Base-by-base conservation (phyloP, 176 grass and related monocot species). In the Alopecurus myosuroides region DNA sequence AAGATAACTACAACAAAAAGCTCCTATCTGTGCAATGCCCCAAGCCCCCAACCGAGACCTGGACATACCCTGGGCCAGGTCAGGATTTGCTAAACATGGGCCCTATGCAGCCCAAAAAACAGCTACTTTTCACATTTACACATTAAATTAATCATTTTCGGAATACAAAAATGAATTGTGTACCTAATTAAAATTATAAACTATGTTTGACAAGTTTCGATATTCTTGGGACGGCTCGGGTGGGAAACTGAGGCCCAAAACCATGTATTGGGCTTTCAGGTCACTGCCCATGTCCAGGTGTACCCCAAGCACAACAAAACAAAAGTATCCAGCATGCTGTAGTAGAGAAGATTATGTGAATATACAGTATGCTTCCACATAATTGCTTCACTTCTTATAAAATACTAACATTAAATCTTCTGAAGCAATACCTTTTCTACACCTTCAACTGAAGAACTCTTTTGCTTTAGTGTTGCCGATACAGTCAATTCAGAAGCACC, bases 401-500 rank as follows among this genome's bases (percentile, higher is more conserved):
- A 69, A 48, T 44, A 28, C 7, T 49, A 52, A 63, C 28, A 85
- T 36, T 49, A 70, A 68, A 36, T 70, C 26, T 58, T 78, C 14
- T 28, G 22, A 61, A 69, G 37, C 22, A 60, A 74, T 87, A 99
- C 97, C 97, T 99, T 99, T 81, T 99, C 97, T 46, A 96, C 89
- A 12, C 97, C 97, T 91, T 99, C 93, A 89, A 99, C 86, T 34
- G 90, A 96, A 84, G 93, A 96, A 83, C 97, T 96, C 53, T 92
- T 96, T 83, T 99, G 91, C 51, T 96, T 99, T 58, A 99, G 50
- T 64, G 88, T 85, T 88, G 93, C 97, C 6, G 97, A 99, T 76
- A 96, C 91, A 78, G 97, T 96, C 79, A 99, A 88, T 80, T 99
- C 97, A 41, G 97, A 89, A 56, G 93, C 97, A 89, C 97, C 97